Percentiles rank a stretch among this genome's conserved stretches.
Evolutionary conservation across 768 basidiomycete species (phyloP).

Genomic region (Boletus fagicola): DNA sequence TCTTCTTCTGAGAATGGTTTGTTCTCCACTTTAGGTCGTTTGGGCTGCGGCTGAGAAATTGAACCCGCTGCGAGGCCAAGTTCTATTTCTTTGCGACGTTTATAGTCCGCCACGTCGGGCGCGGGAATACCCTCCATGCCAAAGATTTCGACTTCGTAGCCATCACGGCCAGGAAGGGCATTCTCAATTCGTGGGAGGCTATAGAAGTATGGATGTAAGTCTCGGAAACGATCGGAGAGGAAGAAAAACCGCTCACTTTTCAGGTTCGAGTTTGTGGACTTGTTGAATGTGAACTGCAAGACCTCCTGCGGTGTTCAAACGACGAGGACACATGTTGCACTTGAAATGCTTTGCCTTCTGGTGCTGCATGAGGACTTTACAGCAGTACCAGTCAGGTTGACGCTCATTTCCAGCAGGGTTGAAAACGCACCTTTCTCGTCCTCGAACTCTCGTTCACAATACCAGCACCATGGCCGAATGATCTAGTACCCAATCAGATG

Average conservation of each 20-base stretch:
- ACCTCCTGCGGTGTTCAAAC: constrained; percentile 96
- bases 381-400: neutral
- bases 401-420: neutral
- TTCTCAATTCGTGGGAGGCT: constrained; percentile 92
- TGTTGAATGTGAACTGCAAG: constrained; percentile 98
- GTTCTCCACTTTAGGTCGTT: constrained; percentile 80
- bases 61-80: constrained; percentile 80
- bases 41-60: constrained; percentile 76
- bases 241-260: constrained; percentile 42
- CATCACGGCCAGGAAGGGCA: constrained; percentile 92
- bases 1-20: constrained; percentile 78
- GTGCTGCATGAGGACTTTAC: constrained; percentile 92
- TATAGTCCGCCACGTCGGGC: constrained; percentile 93
- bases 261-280: constrained; percentile 98
- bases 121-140: constrained; percentile 99
- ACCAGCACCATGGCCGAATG: constrained; percentile 97
- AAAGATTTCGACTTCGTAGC: constrained; percentile 98
- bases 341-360: constrained; percentile 99
- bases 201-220: constrained; percentile 8
- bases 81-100: constrained; percentile 92
- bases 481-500: constrained; percentile 43
- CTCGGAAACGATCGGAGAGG: constrained; percentile 1
- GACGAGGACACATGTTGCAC: constrained; percentile 91
- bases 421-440: constrained; percentile 86
- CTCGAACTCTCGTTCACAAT: constrained; percentile 98